These are phyloP conservation scores for Lodderomyces parapsilosis DNA, from an alignment of 1,139 yeast genomes.

Conservation along the genomic window DNA sequence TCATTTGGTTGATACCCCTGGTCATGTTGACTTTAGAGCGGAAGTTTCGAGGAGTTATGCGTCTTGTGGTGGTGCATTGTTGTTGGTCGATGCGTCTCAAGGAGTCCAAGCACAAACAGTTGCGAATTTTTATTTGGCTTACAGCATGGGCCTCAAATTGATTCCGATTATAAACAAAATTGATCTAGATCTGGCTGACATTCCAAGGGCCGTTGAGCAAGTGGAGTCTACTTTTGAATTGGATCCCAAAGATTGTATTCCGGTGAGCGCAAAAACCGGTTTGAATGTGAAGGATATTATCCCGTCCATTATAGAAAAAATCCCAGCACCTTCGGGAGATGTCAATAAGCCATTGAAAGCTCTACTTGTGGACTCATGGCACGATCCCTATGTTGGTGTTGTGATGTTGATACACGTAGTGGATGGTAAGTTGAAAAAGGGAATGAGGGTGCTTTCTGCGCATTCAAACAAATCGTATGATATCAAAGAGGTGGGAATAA, in stretches of 20 bases:
- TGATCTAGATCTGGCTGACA: conserved; percentile 86
- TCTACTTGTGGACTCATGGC: conserved; percentile 93
- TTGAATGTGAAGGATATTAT: conserved; percentile 69
- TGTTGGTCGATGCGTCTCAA: conserved; percentile 91
- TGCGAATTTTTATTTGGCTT: conserved; percentile 89
- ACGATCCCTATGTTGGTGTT: conserved; percentile 92
- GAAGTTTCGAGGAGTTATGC: conserved; percentile 95
- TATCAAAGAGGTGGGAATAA: conserved; percentile 88
- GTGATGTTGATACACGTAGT: conserved; percentile 80
- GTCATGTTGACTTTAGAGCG: conserved; percentile 94
- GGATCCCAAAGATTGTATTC: conserved; percentile 68
- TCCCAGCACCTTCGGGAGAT: conserved; percentile 70
- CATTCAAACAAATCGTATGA: conserved; percentile 78
- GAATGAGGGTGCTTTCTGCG: conserved; percentile 74
- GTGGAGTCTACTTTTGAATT: conserved; percentile 82
- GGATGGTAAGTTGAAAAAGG: conserved; percentile 75
- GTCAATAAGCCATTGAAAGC: conserved; percentile 62
- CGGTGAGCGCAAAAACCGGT: conserved; percentile 93
- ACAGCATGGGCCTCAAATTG: conserved; percentile 75
- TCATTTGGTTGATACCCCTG: conserved; percentile 95
- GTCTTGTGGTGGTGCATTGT: conserved; percentile 90
- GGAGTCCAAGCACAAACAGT: conserved; percentile 98
- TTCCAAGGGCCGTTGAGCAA: conserved; percentile 77
- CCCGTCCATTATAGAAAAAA: conserved; percentile 75
- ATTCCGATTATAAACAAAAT: conserved; percentile 91